These are phyloP conservation scores for Lepidium didymum DNA, from an alignment of 345 rosid genomes.

Conservation along the genomic window DNA sequence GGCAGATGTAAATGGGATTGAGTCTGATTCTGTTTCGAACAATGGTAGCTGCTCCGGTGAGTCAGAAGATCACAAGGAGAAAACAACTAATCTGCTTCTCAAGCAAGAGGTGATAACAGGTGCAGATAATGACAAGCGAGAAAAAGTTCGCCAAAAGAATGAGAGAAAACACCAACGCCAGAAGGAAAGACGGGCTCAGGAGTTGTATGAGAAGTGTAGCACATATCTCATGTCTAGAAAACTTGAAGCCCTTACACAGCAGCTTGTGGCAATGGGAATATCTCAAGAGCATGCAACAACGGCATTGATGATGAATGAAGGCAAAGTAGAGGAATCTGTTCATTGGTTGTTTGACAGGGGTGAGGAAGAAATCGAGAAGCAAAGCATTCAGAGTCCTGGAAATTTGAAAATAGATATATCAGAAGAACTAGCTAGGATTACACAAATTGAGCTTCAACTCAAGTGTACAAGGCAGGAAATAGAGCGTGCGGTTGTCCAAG, in stretches of 20 bases:
- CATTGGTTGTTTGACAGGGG: constrained; percentile 72
- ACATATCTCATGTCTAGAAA: constrained; percentile 85
- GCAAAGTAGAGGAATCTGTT: constrained; percentile 81
- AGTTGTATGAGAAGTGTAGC: constrained; percentile 66
- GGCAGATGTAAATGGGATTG: constrained; percentile 54
- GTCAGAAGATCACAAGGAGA: constrained; percentile 90
- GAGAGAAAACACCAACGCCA: constrained; percentile 92
- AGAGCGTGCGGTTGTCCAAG: constrained; percentile 66
- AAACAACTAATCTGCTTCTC: constrained; percentile 32
- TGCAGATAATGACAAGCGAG: constrained; percentile 76
- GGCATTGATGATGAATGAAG: constrained; percentile 83
- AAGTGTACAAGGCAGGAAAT: constrained; percentile 76
- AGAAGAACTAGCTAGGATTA: constrained; percentile 72
- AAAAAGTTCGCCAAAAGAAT: constrained; percentile 83
- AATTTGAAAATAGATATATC: constrained; percentile 77
- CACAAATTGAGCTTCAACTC: constrained; percentile 49
- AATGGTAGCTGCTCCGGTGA: constrained; percentile 93
- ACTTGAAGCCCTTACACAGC: constrained; percentile 77
- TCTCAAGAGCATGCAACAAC: constrained; percentile 74
- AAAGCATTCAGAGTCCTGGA: constrained; percentile 33
- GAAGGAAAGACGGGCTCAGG: constrained; percentile 84
- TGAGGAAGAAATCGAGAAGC: constrained; percentile 53
- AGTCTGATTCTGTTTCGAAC: constrained; percentile 75
- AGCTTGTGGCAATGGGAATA: constrained; percentile 84
- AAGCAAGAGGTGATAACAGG: constrained; percentile 60